phyloP scores from a whole-genome alignment of 768 basidiomycete species.

The Agaricus subrufescens region DNA sequence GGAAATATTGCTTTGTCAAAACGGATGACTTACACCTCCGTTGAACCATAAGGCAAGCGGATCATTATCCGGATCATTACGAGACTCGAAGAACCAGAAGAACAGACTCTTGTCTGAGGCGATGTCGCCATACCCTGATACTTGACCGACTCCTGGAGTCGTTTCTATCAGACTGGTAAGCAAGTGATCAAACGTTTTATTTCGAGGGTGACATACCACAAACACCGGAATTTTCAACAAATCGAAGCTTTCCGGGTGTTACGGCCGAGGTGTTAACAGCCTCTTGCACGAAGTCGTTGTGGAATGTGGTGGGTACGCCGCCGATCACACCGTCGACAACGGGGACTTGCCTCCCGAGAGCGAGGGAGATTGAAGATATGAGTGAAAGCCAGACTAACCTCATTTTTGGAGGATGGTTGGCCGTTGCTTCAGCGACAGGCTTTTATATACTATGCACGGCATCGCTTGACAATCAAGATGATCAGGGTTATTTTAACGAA shows the following conservation, averaged over 20 bases:
- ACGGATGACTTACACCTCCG: constrained; percentile 40
- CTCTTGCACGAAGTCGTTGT: constrained; percentile 12
- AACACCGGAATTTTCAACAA: constrained; percentile 56
- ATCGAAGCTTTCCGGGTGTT: constrained; percentile 46
- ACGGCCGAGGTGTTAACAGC: constrained; percentile 18
- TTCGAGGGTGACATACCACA: constrained; percentile 37
- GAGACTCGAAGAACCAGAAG: constrained; percentile 69
- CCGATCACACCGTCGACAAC: constrained; percentile 46
- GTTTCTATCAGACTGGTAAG: constrained; percentile 35
- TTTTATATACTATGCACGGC: neutral
- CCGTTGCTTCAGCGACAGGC: neutral
- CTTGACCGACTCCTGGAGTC: constrained; percentile 55
- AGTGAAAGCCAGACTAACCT: neutral
- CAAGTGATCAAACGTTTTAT: neutral
- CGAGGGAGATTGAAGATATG: neutral
- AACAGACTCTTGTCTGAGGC: constrained; percentile 54
- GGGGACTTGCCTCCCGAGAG: constrained; percentile 37
- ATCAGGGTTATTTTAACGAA: no score
- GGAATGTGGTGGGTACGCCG: constrained; percentile 31
- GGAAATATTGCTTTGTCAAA: neutral
- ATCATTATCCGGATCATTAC: constrained; percentile 55
- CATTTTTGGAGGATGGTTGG: neutral
- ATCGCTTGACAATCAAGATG: no score
- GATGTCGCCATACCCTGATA: constrained; percentile 61
- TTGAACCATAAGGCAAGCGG: constrained; percentile 69